Evolutionary conservation across 2,329 filamentous ascomycete species (phyloP).

Genomic region (Elsinoe perseae): DNA sequence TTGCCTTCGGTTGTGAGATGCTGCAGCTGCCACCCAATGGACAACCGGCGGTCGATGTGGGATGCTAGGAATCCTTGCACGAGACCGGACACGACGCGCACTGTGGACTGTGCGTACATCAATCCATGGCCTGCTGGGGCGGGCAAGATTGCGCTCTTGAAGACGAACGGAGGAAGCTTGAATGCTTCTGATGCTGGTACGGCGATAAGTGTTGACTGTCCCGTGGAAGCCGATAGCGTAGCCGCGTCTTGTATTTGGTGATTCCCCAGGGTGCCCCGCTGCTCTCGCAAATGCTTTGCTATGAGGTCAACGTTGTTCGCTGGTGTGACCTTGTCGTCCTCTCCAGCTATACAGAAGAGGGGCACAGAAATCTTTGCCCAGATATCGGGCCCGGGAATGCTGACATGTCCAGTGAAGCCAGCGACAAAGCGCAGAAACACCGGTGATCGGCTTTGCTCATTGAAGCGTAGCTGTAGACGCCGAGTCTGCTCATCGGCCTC

Average conservation of each 20-base stretch:
- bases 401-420: conserved; percentile 56
- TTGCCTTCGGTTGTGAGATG: conserved; percentile 84
- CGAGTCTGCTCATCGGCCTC: conserved; percentile 59
- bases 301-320: conserved; percentile 64
- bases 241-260: conserved; percentile 7
- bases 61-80: conserved; percentile 73
- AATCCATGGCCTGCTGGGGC: conserved; percentile 75
- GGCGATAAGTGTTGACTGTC: not conserved
- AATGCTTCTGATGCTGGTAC: conserved; percentile 33
- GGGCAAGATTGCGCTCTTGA: conserved; percentile 65
- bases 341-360: conserved; percentile 69
- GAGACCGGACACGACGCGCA: conserved; percentile 68
- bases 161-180: conserved; percentile 32
- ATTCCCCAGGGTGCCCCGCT: conserved; percentile 4
- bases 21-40: conserved; percentile 82
- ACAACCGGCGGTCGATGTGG: conserved; percentile 69
- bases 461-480: conserved; percentile 64
- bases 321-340: conserved; percentile 69
- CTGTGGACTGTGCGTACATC: conserved; percentile 68
- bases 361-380: conserved; percentile 70
- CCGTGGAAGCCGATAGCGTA: not conserved
- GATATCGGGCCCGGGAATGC: conserved; percentile 59
- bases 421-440: conserved; percentile 77
- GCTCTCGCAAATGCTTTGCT: conserved; percentile 32
- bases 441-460: conserved; percentile 71